Base-by-base conservation (phyloP, 805 yeast species). In the Kregervanrija pseudodelftensis region DNA sequence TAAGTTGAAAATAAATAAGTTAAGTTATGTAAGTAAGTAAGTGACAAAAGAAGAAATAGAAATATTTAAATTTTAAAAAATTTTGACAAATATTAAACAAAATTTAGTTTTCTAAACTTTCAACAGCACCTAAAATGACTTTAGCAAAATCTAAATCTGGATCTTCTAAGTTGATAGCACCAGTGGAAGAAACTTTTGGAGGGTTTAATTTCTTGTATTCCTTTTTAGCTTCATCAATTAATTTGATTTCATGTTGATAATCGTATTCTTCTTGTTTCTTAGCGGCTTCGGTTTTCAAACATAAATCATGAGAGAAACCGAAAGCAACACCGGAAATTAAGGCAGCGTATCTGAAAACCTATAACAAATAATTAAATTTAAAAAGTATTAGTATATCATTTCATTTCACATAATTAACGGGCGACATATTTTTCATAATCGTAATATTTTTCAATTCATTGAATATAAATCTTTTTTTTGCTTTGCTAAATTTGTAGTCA, bases 281-380 rank as follows among this genome's bases (percentile, higher is more conserved):
- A 39, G 65, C 69, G 49, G 83, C 89, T 45, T 74, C 73, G 17
- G 77, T 58, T 58, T 81, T 80, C 58, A 88, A 74, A 43, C 74
- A 66, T 61, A 77, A 70, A 68, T 95, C 85, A 74, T 88, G 95
- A 66, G 76, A 76, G 53, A 88, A 85, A 57, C 99, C 99, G 70
- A 86, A 87, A 50, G 79, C 74, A 47, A 90, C 72, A 67, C 99
- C 99, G 56, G 87, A 79, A 44, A 85, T 91, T 55, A 91, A 77
- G 44, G 95, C 83, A 55, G 95, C 73, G 82, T 93, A 91, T 82
- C 98, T 87, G 63, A 90, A 78, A 61, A 90, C 89, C 84, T 85
- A 49, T 37, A 22, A 33, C 1, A 3, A 15, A 9, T n/a, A 30
- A 16, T 33, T 33, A 14, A 14, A 5, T 12, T 5, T 8, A n/a